These are phyloP conservation scores for Teunomyces pallodes DNA, from an alignment of 805 yeast genomes.

Conservation along the genomic window DNA sequence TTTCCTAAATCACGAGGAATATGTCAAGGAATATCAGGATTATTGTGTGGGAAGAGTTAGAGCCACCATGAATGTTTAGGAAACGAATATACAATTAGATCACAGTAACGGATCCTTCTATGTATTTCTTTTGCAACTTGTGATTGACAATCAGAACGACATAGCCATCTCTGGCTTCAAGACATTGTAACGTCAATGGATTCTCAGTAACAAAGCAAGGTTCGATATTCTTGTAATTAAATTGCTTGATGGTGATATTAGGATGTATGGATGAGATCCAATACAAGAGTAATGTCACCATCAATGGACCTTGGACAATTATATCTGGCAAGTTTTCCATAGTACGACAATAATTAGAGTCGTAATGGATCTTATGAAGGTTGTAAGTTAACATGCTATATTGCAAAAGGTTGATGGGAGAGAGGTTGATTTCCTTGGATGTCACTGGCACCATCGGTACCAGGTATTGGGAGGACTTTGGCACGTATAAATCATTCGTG, in stretches of 20 bases:
- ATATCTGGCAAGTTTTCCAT: slow-evolving; percentile 60
- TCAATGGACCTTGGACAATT: slow-evolving; percentile 80
- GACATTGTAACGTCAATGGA: slow-evolving; percentile 14
- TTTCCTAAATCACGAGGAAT: slow-evolving; percentile 30
- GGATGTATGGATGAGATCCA: slow-evolving; percentile 37
- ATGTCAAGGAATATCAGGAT: slow-evolving; percentile 39
- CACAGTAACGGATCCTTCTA: slow-evolving; percentile 6
- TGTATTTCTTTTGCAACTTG: slow-evolving; percentile 1
- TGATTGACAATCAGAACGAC: neutral
- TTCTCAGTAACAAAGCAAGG: slow-evolving; percentile 48
- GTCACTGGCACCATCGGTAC: slow-evolving; percentile 9
- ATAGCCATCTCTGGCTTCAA: neutral
- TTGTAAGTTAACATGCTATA: slow-evolving; percentile 79
- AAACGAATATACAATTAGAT: neutral
- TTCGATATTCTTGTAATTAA: slow-evolving; percentile 48
- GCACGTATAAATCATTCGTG: slow-evolving; percentile 39
- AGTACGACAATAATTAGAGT: slow-evolving; percentile 48
- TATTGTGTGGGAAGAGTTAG: slow-evolving; percentile 41
- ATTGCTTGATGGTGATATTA: slow-evolving; percentile 16
- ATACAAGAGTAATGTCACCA: slow-evolving; percentile 57
- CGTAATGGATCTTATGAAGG: slow-evolving; percentile 81
- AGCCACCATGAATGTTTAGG: slow-evolving; percentile 27
- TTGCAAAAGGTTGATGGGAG: slow-evolving; percentile 49
- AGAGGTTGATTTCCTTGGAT: slow-evolving; percentile 26
- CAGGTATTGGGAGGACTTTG: slow-evolving; percentile 1